phyloP scores from a whole-genome alignment of 768 basidiomycete species.

The Russula vinacea region DNA sequence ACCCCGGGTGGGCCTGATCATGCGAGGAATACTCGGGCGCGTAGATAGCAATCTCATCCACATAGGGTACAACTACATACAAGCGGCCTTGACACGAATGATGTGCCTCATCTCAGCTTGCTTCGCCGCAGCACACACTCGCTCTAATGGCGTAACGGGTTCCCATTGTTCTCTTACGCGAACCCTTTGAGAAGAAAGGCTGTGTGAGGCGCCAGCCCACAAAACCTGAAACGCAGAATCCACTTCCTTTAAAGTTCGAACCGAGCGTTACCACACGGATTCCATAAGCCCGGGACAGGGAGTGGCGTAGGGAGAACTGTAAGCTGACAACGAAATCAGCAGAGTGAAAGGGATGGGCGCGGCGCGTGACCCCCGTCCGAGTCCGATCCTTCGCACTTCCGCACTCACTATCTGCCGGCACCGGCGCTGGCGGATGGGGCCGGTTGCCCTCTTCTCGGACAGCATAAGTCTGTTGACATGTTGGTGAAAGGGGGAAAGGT shows the following conservation, averaged over 20 bases:
- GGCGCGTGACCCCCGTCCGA: constrained; percentile 7
- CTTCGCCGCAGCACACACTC: neutral
- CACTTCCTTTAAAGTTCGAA: neutral
- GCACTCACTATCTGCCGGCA: neutral
- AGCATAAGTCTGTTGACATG: constrained; percentile 7
- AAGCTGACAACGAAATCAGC: neutral
- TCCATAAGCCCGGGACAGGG: constrained; percentile 7
- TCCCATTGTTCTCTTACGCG: constrained; percentile 16
- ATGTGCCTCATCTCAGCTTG: constrained; percentile 15
- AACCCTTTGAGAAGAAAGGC: neutral
- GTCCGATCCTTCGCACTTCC: constrained; percentile 12
- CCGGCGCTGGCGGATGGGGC: constrained; percentile 1
- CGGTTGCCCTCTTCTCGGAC: neutral
- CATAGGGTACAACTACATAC: neutral
- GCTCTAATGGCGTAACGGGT: neutral
- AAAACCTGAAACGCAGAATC: constrained; percentile 1
- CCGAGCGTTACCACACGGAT: neutral
- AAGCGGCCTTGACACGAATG: neutral
- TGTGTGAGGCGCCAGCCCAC: neutral
- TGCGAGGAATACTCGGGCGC: constrained; percentile 5
- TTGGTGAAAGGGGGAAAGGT: neutral
- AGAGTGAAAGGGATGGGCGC: neutral
- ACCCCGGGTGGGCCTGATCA: constrained; percentile 20
- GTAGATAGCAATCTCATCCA: constrained; percentile 13
- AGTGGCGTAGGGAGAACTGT: constrained; percentile 12